Base-by-base conservation (phyloP, 495 filamentous ascomycete species). In the Apodospora peruviana region DNA sequence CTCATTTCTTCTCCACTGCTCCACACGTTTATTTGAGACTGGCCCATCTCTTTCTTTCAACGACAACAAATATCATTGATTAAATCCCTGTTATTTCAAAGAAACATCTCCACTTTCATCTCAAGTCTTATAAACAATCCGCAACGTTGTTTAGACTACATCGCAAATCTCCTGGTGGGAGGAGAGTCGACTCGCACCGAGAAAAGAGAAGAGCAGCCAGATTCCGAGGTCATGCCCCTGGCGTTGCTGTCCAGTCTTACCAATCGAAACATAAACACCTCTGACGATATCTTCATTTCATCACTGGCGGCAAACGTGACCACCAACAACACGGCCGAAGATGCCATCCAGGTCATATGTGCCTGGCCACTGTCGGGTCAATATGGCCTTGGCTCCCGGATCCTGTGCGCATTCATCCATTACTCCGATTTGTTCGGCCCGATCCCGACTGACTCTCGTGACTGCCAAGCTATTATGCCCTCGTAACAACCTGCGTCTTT, bases 331-430 rank as follows among this genome's bases (percentile, higher is more conserved):
- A n/a, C n/a, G n/a, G n/a, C n/a, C n/a, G n/a, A n/a, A n/a, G 40
- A 64, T 47, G 56, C 57, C 19, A 43, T 76, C 11, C 62, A 76
- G 49, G 80, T 82, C 38, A 56, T 84, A 1, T 84, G 80, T 50
- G 78, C 77, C 14, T 84, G 73, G 72, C 78, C 80, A 0, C 72
- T 84, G 0, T 79, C 75, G 4, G 80, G 79, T 4, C 78, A 83
- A 55, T 84, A 84, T 59, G 79, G 79, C 0, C 66, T 69, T 2
- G 79, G 79, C 0, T 77, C 75, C 1, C 64, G 79, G 50, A 50
- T 76, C 11, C 51, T 83, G 79, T 81, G 70, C 56, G 75, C 61
- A 43, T 11, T 22, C 20, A 19, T 38, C 40, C 5, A 32, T 7
- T 32, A 32, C 27, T 32, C 27, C 27, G 7, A 7, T 14, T 32